Conservation (phyloP, 148 eudicot species). For the Polygonum maritimum region DNA sequence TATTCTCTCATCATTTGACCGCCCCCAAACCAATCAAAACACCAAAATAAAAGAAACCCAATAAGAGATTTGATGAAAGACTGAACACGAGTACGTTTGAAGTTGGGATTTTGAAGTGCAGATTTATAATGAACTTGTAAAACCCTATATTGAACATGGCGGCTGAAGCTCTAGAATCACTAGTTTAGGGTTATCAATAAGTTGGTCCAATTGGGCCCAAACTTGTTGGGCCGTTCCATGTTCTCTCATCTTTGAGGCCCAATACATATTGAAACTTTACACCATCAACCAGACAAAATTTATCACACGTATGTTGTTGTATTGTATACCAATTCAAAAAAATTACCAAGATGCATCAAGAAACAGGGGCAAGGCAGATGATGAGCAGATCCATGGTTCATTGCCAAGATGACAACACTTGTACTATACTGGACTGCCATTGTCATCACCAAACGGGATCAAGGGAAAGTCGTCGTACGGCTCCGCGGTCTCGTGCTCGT, state of each 20-base stretch:
- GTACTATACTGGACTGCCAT: slow-evolving; percentile 10
- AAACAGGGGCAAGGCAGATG: no score
- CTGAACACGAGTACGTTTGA: neutral
- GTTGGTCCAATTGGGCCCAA: no score
- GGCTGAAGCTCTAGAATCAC: no score
- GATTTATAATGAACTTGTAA: neutral
- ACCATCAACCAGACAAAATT: neutral
- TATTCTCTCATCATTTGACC: slow-evolving; percentile 49
- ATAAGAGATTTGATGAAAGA: neutral
- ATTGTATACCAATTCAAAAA: neutral
- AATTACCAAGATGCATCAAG: neutral
- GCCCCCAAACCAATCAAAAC: neutral
- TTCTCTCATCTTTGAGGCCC: no score
- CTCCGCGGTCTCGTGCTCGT: slow-evolving; percentile 35
- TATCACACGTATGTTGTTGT: neutral
- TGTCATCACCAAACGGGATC: slow-evolving; percentile 23
- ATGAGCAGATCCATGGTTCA: neutral
- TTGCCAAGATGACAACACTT: neutral
- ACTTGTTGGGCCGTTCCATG: no score
- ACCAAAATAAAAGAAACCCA: neutral
- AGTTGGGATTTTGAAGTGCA: neutral
- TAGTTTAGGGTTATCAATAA: no score
- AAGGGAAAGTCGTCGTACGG: slow-evolving; percentile 53
- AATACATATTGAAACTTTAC: neutral
- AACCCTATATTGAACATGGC: neutral